These are phyloP conservation scores for Globisporangium nagaii DNA, from an alignment of 352 stramenopile genomes.

Conservation along the genomic window DNA sequence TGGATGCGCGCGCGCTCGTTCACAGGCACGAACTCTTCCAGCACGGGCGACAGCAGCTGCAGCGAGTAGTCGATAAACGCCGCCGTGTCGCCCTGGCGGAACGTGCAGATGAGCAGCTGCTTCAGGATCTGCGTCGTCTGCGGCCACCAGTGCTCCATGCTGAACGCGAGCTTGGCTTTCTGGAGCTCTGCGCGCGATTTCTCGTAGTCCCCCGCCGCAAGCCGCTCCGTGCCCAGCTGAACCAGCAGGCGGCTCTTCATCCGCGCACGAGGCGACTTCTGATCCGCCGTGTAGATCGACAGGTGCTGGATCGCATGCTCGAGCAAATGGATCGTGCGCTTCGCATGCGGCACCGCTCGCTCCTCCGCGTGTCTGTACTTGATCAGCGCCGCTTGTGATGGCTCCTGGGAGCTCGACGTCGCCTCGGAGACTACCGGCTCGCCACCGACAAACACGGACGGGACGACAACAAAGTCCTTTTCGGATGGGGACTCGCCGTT, in stretches of 20 bases:
- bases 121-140: slow-evolving; percentile 70
- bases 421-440: slow-evolving; percentile 59
- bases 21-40: slow-evolving; percentile 62
- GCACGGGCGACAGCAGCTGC: slow-evolving; percentile 65
- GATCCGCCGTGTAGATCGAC: slow-evolving; percentile 56
- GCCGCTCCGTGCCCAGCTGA: slow-evolving; percentile 64
- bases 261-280: slow-evolving; percentile 54
- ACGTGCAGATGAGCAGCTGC: slow-evolving; percentile 69
- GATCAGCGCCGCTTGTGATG: slow-evolving; percentile 48
- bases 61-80: slow-evolving; percentile 76
- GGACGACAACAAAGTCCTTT: slow-evolving; percentile 65
- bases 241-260: slow-evolving; percentile 75
- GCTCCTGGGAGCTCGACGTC: slow-evolving; percentile 24
- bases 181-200: slow-evolving; percentile 57
- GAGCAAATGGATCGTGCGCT: slow-evolving; percentile 66
- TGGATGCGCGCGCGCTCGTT: slow-evolving; percentile 54
- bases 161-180: slow-evolving; percentile 57
- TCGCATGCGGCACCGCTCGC: slow-evolving; percentile 53
- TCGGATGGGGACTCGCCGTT: slow-evolving; percentile 25
- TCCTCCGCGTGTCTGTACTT: slow-evolving; percentile 67
- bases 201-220: slow-evolving; percentile 67
- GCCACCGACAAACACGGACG: slow-evolving; percentile 63
- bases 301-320: slow-evolving; percentile 76
- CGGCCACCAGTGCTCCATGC: slow-evolving; percentile 66
- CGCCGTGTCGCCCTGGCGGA: slow-evolving; percentile 60